Conservation (phyloP, 148 eudicot species). For the Nepenthes gracilis region DNA sequence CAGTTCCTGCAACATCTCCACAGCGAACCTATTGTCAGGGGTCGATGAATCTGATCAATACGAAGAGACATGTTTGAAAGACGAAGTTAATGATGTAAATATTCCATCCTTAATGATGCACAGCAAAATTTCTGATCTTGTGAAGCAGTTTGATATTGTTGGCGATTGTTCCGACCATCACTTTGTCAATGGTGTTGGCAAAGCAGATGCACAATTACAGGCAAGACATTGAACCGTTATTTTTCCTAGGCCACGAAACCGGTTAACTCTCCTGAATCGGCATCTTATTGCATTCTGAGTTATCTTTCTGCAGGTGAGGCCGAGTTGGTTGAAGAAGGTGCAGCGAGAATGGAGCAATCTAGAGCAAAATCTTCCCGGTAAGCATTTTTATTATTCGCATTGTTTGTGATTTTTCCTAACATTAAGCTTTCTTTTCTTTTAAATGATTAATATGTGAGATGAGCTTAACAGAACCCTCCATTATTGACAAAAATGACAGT, state of each 20-base stretch:
- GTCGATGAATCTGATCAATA: constrained; percentile 15
- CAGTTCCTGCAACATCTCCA: constrained; percentile 16
- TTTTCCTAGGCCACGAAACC: neutral
- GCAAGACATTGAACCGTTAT: constrained; percentile 18
- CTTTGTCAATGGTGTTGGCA: constrained; percentile 46
- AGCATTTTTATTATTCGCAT: neutral
- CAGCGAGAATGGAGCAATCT: constrained; percentile 91
- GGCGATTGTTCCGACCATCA: constrained; percentile 74
- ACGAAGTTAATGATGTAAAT: constrained; percentile 12
- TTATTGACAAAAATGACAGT: too few relatives aligned
- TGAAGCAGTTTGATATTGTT: constrained; percentile 71
- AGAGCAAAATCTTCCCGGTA: constrained; percentile 90
- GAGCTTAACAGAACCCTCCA: too few relatives aligned
- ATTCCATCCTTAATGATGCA: constrained; percentile 4
- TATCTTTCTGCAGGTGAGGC: constrained; percentile 35
- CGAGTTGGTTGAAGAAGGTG: constrained; percentile 77
- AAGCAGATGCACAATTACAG: constrained; percentile 42
- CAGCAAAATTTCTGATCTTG: constrained; percentile 14
- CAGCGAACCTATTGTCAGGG: constrained; percentile 1
- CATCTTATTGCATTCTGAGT: constrained; percentile 3
- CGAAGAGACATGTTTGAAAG: constrained; percentile 20
- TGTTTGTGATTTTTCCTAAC: neutral
- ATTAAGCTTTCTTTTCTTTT: neutral
- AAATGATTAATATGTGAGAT: too few relatives aligned
- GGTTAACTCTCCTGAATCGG: neutral